Evolutionary conservation across 345 rosid species (phyloP).

Genomic region (thale cress (Arabidopsis thaliana)): DNA sequence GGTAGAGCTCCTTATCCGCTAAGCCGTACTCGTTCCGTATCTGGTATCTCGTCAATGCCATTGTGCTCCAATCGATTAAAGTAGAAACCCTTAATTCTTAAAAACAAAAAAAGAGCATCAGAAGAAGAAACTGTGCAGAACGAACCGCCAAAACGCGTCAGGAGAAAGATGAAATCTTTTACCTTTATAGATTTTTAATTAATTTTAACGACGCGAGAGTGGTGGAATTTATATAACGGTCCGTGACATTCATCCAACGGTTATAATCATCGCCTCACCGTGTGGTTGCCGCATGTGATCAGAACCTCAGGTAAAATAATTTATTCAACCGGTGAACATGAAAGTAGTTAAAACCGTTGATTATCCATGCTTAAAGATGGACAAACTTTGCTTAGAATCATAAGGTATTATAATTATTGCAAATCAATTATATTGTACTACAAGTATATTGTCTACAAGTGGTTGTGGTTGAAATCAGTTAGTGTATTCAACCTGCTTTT

Average conservation of each 20-base stretch:
- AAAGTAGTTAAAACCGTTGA: no score
- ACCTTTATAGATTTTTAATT: no score
- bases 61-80: constrained; percentile 24
- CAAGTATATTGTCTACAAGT: constrained; percentile 29
- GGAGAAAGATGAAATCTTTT: no score
- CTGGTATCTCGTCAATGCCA: constrained; percentile 87
- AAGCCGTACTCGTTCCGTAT: constrained; percentile 79
- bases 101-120: no score
- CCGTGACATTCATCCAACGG: constrained; percentile 21
- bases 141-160: no score
- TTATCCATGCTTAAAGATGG: background rate
- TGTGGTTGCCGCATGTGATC: background rate
- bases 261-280: background rate
- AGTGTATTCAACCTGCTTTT: constrained; percentile 34
- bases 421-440: constrained; percentile 16
- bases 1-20: constrained; percentile 79
- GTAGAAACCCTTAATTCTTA: background rate
- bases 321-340: no score
- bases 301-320: background rate
- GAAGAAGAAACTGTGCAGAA: no score
- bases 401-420: constrained; percentile 18
- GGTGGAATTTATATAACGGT: constrained; percentile 10
- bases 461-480: constrained; percentile 43
- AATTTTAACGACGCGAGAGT: background rate
- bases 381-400: constrained; percentile 41